phyloP scores from a whole-genome alignment of 257 asterid genomes.

The Solanum tarijense region DNA sequence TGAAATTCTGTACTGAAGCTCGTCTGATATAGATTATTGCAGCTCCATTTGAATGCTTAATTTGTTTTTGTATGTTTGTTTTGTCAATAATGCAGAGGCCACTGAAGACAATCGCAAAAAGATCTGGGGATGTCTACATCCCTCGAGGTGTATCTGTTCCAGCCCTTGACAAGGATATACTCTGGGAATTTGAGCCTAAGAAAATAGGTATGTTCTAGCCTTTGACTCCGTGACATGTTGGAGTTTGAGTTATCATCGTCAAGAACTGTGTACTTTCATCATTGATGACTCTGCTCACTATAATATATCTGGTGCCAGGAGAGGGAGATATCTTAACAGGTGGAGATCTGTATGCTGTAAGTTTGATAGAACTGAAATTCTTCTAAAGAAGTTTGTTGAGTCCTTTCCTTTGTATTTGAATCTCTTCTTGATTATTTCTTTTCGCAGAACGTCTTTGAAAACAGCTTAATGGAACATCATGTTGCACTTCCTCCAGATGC shows the following conservation, averaged over 20 bases:
- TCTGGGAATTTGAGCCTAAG: conserved; percentile 93
- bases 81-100: conserved; percentile 66
- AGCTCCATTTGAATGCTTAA: neutral
- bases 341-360: conserved; percentile 93
- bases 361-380: conserved; percentile 10
- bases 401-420: neutral
- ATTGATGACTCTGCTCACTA: neutral
- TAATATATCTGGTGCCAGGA: conserved; percentile 36
- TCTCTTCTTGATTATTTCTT: neutral
- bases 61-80: neutral
- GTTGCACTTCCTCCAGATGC: conserved; percentile 95
- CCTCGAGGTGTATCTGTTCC: conserved; percentile 99
- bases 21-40: neutral
- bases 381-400: neutral
- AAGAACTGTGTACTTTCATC: neutral
- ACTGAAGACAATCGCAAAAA: conserved; percentile 79
- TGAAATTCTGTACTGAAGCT: neutral
- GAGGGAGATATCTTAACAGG: conserved; percentile 92
- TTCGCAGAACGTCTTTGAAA: conserved; percentile 71
- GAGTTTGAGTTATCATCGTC: neutral
- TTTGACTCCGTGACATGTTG: neutral
- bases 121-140: conserved; percentile 94
- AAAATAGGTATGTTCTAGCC: conserved; percentile 47
- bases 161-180: conserved; percentile 91
- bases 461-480: conserved; percentile 77